Evolutionary conservation across 768 basidiomycete species (phyloP), one percentile per base, ranked within the genome.

Genomic region (Lentinula guzmanii): DNA sequence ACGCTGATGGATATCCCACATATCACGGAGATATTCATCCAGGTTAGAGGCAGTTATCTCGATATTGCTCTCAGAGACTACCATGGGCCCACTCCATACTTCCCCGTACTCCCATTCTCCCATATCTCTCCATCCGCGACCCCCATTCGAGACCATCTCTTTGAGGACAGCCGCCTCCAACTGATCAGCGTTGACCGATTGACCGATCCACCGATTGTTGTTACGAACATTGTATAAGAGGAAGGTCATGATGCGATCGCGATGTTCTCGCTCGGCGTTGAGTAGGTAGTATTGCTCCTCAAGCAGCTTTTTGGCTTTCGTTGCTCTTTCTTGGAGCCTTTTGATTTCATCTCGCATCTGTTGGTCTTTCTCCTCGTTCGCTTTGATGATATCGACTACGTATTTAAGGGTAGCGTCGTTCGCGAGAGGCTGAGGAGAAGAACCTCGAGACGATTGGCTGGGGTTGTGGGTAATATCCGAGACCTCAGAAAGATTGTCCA

Each of bases 91-190:
- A 21, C 35, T 51, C 58, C 58, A 59, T 2, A 59, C 28, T 28
- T 59, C 58, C 16, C 33, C 58, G 13, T 31, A 59, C 45, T 46
- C 48, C 45, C 43, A 59, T 35, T 59, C 37, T n/a, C 58, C 58
- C 58, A 59, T 46, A 59, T 59, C 58, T 18, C 34, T 59, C 58
- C 58, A 50, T 18, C 58, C 58, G 18, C 43, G 43, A 9, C 58
- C 58, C 11, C 18, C 42, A 33, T 58, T 58, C 42, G 42, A 24
- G 2, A 28, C 24, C 42, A 21, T n/a, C 15, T 58, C 4, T 39
- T 58, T 18, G 24, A 24, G 15, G 9, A 45, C 45, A 6, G 16
- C 13, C 46, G 41, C 45, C 13, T 15, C 28, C 45, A 39, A 2
- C 42, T 59, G 8, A 4, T 21, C 10, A 16, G 34, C 15, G 42